A percentile compares a stretch with the other conserved stretches of the same genome.
phyloP scores from a whole-genome alignment of 2,329 filamentous ascomycete genomes.

The Hortaea werneckii region DNA sequence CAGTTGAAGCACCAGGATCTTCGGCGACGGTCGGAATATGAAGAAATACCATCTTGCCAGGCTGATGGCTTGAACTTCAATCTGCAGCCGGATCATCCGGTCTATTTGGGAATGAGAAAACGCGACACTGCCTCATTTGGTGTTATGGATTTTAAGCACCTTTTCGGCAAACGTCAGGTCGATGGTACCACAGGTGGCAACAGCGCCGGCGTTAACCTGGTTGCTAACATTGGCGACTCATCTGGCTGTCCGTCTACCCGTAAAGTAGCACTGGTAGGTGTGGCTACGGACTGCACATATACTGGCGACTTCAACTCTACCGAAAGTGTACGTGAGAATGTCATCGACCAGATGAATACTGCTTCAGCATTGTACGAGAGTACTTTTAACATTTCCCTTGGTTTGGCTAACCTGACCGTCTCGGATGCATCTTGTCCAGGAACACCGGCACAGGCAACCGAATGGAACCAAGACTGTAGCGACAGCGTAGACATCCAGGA shows the following conservation, averaged over 20 bases:
- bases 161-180: conserved; percentile 61
- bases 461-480: conserved; percentile 76
- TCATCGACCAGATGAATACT: conserved; percentile 74
- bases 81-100: conserved; percentile 57
- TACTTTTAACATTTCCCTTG: conserved; percentile 90
- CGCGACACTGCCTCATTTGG: conserved; percentile 47
- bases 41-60: conserved; percentile 41
- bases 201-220: conserved; percentile 68
- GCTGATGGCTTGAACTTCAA: conserved; percentile 78
- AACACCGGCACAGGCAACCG: conserved; percentile 53
- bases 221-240: conserved; percentile 67
- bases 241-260: conserved; percentile 81
- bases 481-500: conserved; percentile 54
- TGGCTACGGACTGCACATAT: conserved; percentile 90
- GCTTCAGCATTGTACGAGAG: conserved; percentile 82
- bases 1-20: conserved; percentile 48
- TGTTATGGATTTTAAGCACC: conserved; percentile 49
- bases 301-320: conserved; percentile 59
- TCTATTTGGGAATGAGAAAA: conserved; percentile 45
- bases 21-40: conserved; percentile 29
- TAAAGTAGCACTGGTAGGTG: conserved; percentile 81
- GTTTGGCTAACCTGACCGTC: conserved; percentile 75
- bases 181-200: conserved; percentile 64
- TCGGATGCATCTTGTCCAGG: conserved; percentile 66
- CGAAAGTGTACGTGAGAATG: conserved; percentile 56